Base-by-base conservation (phyloP, 257 asterid species). In the Thymus quinquecostatus region DNA sequence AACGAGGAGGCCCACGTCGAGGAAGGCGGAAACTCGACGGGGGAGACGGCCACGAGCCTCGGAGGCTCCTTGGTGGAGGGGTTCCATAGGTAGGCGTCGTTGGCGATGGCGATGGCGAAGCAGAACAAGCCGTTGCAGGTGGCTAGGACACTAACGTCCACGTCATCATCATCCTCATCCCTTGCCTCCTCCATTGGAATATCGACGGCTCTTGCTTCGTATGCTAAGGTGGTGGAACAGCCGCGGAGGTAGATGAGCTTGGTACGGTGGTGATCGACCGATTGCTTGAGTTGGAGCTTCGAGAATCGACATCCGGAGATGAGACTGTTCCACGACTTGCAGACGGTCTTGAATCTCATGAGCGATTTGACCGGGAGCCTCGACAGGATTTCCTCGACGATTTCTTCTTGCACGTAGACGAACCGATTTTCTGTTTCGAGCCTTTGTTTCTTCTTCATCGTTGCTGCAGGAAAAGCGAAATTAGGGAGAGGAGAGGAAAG, bases 91-190 rank as follows among this genome's bases (percentile, higher is more conserved):
- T 51, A 53, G 33, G 54, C 9, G 4, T 63, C 65, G 10, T 41
- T 48, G 1, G 9, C 6, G 2, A 40, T 10, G 28, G 13, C 10
- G 2, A 63, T 41, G 28, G 13, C 10, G 2, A 63, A 30, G 21
- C 77, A 72, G 5, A 72, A 62, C 64, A 72, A 5, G 28, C 77
- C 77, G 32, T 72, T 51, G 57, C 77, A 72, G 1, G 13, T 41
- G n/a, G 70, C 77, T 0, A 51, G 32, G 28, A 62, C 47, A 5
- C 38, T 21, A 9, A 8, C 44, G 3, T 21, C 32, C 1, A 6
- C 9, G 8, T 27, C 13, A 36, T 38, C 8, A 7, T 5, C 1
- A 5, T 1, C 3, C 2, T 1, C 0, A 6, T 10, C 12, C 0
- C 13, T 36, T 6, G 6, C 54, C 13, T 49, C 54, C 54, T 53